Evolutionary conservation across 148 eudicot genomes (phyloP).

Genomic region (Cornus kousa): DNA sequence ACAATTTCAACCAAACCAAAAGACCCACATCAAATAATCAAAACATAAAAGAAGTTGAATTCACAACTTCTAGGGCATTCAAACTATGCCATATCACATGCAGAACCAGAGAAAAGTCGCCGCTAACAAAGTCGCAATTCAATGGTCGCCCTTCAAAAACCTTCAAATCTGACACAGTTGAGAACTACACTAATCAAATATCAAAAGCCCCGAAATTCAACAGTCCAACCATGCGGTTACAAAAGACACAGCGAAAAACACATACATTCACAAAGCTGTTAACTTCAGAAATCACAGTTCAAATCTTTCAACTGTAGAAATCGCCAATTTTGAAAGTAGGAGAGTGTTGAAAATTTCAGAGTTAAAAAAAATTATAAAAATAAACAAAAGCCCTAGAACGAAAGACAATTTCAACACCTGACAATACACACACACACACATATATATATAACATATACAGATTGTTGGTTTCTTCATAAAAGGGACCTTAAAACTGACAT

Average conservation of each 20-base stretch:
- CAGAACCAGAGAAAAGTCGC: not conserved
- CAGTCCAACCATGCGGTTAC: not conserved
- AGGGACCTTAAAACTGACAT: too few species aligned
- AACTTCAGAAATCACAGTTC: not conserved
- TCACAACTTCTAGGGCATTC: conserved; percentile 6
- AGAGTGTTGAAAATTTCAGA: conserved; percentile 6
- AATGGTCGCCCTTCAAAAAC: conserved; percentile 6
- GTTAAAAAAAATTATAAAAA: not conserved
- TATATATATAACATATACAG: not conserved
- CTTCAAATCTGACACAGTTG: conserved; percentile 15
- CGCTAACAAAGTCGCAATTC: not conserved
- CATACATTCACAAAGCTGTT: not conserved
- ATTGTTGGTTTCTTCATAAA: too few species aligned
- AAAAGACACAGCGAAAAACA: not conserved
- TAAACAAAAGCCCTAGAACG: not conserved
- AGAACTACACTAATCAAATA: not conserved
- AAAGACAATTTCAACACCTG: not conserved
- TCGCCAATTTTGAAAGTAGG: not conserved
- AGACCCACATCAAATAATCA: not conserved
- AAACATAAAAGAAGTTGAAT: not conserved
- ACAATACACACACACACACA: not conserved
- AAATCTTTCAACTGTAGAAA: not conserved
- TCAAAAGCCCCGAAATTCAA: not conserved
- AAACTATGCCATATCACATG: conserved; percentile 3
- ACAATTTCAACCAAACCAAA: conserved; percentile 8